Conservation (phyloP, 208 protist genomes). For the Vickermania spadyakhi region DNA sequence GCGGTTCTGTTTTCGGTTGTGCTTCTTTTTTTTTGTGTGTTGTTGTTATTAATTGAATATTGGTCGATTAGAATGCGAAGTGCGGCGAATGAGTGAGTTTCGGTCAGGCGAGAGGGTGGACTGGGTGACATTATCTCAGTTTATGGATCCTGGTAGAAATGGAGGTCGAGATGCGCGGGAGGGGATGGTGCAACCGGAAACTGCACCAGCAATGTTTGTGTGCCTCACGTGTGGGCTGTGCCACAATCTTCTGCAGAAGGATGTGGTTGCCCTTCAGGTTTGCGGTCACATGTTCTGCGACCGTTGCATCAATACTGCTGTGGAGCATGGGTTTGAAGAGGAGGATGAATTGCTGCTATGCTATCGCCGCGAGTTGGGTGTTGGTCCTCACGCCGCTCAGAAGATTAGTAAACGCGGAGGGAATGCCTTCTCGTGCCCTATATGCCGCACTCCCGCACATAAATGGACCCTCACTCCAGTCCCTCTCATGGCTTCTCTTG, state of each 20-base stretch:
- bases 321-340: slow-evolving; percentile 43
- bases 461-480: slow-evolving; percentile 57
- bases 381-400: not conserved
- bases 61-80: too few species aligned
- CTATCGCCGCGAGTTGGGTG: slow-evolving; percentile 3
- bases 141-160: too few species aligned
- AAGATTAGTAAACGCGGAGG: not conserved
- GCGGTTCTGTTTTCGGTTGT: too few species aligned
- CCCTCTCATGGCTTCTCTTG: slow-evolving; percentile 34
- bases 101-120: too few species aligned
- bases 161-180: too few species aligned
- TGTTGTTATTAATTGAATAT: too few species aligned
- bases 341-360: not conserved
- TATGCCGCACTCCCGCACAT: slow-evolving; percentile 51
- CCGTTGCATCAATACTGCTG: slow-evolving; percentile 47
- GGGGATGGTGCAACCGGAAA: too few species aligned
- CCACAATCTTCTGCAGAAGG: not conserved
- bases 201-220: too few species aligned
- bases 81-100: too few species aligned
- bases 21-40: too few species aligned
- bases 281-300: slow-evolving; percentile 78
- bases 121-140: too few species aligned
- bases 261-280: not conserved
- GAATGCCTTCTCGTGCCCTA: slow-evolving; percentile 22
- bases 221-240: not conserved